Conservation (phyloP, 768 basidiomycete species). For the Pisolithus marmoratus region DNA sequence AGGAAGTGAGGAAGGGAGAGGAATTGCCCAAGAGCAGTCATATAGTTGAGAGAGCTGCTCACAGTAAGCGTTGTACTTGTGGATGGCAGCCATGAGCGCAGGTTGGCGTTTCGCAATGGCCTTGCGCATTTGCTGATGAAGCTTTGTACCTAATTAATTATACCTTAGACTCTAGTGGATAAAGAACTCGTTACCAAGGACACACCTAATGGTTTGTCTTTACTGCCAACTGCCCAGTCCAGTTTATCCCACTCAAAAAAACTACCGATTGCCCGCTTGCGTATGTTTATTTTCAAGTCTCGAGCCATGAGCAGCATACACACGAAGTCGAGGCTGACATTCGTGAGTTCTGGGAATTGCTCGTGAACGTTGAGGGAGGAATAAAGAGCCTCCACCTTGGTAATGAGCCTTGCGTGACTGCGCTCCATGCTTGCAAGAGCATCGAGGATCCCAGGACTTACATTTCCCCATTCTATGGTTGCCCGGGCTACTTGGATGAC, state of each 20-base stretch:
- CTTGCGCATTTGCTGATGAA: no score
- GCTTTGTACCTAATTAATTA: no score
- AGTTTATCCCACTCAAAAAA: conserved; percentile 36
- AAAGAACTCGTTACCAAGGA: no score
- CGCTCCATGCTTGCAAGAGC: conserved; percentile 16
- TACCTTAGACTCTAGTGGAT: no score
- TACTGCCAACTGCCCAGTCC: conserved; percentile 26
- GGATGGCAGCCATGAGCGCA: no score
- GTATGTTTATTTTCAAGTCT: conserved; percentile 36
- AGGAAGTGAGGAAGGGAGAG: no score
- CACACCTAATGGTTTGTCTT: conserved; percentile 15
- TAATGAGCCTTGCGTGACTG: conserved; percentile 15
- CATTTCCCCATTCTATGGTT: conserved; percentile 3
- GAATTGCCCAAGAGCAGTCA: no score
- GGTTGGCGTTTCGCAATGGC: no score
- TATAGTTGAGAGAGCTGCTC: no score
- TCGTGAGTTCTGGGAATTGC: conserved; percentile 29
- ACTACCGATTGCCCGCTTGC: conserved; percentile 25
- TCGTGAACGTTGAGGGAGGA: conserved; percentile 29
- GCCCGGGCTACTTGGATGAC: conserved; percentile 11
- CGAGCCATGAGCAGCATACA: conserved; percentile 27
- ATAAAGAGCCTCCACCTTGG: conserved; percentile 29
- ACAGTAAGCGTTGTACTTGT: no score
- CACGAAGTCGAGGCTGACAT: conserved; percentile 25
- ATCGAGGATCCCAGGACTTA: conserved; percentile 1